Percentiles rank a stretch among this genome's conserved stretches.
These are phyloP conservation scores for Candida sphagnicola DNA, from an alignment of 805 yeast species.

Conservation along the genomic window DNA sequence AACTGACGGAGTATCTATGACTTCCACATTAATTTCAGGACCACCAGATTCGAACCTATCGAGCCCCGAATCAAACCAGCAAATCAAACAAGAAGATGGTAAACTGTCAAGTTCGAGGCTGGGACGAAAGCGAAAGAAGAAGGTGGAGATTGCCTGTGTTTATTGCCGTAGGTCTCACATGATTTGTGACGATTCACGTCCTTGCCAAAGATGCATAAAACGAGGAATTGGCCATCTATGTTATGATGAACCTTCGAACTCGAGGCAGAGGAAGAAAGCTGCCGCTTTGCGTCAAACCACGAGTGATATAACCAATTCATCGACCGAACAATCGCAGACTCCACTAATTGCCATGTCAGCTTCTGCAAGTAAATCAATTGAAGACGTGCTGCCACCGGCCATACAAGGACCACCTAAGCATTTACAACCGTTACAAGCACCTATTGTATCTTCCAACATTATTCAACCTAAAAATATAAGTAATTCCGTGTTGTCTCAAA, in stretches of 20 bases:
- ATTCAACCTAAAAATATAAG: slow-evolving; percentile 9
- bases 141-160: slow-evolving; percentile 72
- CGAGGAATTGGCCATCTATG: slow-evolving; percentile 88
- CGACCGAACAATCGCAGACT: slow-evolving; percentile 4
- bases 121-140: slow-evolving; percentile 39
- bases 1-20: background rate
- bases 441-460: slow-evolving; percentile 5
- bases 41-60: background rate
- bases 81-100: slow-evolving; percentile 2
- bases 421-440: background rate
- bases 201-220: slow-evolving; percentile 80
- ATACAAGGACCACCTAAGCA: background rate
- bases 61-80: background rate
- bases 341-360: slow-evolving; percentile 6
- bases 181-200: slow-evolving; percentile 79
- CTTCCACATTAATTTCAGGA: background rate
- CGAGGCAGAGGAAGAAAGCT: slow-evolving; percentile 38
- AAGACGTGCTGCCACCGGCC: slow-evolving; percentile 1
- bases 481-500: slow-evolving; percentile 34
- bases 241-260: slow-evolving; percentile 60
- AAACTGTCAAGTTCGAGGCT: no score
- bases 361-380: background rate
- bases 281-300: slow-evolving; percentile 18
- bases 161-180: slow-evolving; percentile 91
- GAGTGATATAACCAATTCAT: slow-evolving; percentile 6